Conservation (phyloP, 106 monocot species). For the Triglochin maritima region DNA sequence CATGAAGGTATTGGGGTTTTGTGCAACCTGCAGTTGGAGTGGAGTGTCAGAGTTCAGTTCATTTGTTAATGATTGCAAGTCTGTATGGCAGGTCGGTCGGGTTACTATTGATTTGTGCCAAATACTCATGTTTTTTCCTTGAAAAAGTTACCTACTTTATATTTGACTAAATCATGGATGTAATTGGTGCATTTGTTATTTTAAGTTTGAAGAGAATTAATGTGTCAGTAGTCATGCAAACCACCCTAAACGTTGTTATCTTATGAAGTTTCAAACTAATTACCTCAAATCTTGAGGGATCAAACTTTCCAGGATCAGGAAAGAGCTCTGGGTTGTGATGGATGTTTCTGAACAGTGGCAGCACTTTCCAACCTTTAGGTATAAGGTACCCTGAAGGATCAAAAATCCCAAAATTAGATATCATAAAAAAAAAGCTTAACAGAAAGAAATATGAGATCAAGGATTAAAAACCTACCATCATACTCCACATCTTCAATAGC, state of each 20-base stretch:
- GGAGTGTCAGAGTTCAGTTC: background rate
- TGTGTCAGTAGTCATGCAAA: too few species aligned
- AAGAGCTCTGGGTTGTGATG: constrained; percentile 79
- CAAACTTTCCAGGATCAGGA: constrained; percentile 71
- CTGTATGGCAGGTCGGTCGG: background rate
- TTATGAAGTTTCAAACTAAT: background rate
- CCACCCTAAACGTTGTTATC: background rate
- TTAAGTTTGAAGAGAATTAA: too few species aligned
- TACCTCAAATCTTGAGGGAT: constrained; percentile 93
- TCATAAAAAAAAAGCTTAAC: constrained; percentile 60
- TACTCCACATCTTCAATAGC: constrained; percentile 8
- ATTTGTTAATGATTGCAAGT: background rate
- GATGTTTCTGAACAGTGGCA: constrained; percentile 90
- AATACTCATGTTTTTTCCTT: too few species aligned
- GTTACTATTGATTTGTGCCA: too few species aligned
- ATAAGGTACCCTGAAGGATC: constrained; percentile 79
- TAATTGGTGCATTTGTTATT: too few species aligned
- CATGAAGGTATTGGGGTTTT: constrained; percentile 83
- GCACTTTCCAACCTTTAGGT: constrained; percentile 96
- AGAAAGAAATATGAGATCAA: background rate
- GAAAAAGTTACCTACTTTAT: too few species aligned
- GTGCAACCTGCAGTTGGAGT: constrained; percentile 33
- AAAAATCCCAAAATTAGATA: constrained; percentile 55
- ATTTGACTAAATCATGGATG: too few species aligned
- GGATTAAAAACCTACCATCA: background rate